These are phyloP conservation scores for Sugiyamaella smithiae DNA, from an alignment of 805 yeast genomes.

Conservation along the genomic window DNA sequence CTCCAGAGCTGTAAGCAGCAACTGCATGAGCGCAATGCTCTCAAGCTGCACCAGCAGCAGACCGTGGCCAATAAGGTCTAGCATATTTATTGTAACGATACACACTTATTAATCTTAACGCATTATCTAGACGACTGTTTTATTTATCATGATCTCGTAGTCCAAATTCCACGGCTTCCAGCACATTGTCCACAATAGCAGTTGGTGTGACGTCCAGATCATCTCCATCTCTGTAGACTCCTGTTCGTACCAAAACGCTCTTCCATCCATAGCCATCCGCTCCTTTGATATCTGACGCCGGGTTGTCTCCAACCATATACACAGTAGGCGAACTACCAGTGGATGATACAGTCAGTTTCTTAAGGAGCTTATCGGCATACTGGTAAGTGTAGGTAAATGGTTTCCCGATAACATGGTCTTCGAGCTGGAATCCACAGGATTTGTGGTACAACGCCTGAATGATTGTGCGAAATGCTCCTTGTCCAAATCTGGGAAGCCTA, in stretches of 20 bases:
- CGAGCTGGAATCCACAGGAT: constrained; percentile 50
- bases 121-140: no score
- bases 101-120: constrained; percentile 20
- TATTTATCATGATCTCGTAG: no score
- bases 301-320: constrained; percentile 97
- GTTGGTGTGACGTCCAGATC: constrained; percentile 48
- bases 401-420: constrained; percentile 69
- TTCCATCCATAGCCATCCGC: constrained; percentile 89
- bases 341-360: constrained; percentile 37
- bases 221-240: constrained; percentile 67
- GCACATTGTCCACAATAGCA: constrained; percentile 48
- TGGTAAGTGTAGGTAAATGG: constrained; percentile 79
- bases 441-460: constrained; percentile 59
- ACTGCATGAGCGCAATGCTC: constrained; percentile 81
- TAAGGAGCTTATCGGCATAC: constrained; percentile 71
- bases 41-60: constrained; percentile 77
- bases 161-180: constrained; percentile 45
- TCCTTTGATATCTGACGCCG: constrained; percentile 87
- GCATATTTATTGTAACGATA: constrained; percentile 9
- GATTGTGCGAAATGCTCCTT: constrained; percentile 75
- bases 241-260: constrained; percentile 78
- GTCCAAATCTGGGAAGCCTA: constrained; percentile 76
- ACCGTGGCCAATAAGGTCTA: constrained; percentile 72
- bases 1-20: constrained; percentile 76
- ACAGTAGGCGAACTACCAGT: constrained; percentile 35